phyloP scores from a whole-genome alignment of 2,329 filamentous ascomycete species.

The Penicillium paneum region DNA sequence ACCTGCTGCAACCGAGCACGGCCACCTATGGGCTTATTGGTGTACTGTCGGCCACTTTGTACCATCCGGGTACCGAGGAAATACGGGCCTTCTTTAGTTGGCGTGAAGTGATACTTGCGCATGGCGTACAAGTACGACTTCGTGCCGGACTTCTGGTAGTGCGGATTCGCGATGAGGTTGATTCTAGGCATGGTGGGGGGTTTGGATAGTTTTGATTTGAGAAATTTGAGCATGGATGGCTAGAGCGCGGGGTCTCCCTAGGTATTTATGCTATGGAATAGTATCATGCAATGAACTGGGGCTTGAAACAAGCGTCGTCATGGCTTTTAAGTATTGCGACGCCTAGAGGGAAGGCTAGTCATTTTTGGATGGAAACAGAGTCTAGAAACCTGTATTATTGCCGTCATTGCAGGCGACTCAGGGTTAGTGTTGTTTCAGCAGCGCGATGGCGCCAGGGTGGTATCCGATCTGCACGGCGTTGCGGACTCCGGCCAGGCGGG shows the following conservation, averaged over 20 bases:
- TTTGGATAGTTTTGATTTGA: slow-evolving; percentile 12
- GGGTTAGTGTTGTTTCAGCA: slow-evolving; percentile 7
- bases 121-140: slow-evolving; percentile 63
- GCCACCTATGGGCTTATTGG: slow-evolving; percentile 49
- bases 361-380: not conserved
- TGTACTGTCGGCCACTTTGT: slow-evolving; percentile 49
- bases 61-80: slow-evolving; percentile 49
- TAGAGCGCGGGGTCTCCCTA: not conserved
- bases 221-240: slow-evolving; percentile 9
- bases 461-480: slow-evolving; percentile 14
- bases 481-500: slow-evolving; percentile 10
- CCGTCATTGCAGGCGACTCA: slow-evolving; percentile 2
- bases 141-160: slow-evolving; percentile 57
- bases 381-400: not conserved
- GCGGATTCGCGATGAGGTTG: slow-evolving; percentile 55
- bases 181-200: slow-evolving; percentile 45
- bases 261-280: not conserved
- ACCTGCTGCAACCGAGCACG: slow-evolving; percentile 47
- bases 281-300: not conserved
- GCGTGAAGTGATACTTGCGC: slow-evolving; percentile 61
- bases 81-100: slow-evolving; percentile 63
- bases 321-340: not conserved
- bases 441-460: not conserved
- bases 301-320: not conserved
- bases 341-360: not conserved